A percentile compares a stretch with the other conserved stretches of the same genome.
Evolutionary conservation across 2,329 filamentous ascomycete genomes (phyloP).

Genomic region (Rachicladosporium sp.): DNA sequence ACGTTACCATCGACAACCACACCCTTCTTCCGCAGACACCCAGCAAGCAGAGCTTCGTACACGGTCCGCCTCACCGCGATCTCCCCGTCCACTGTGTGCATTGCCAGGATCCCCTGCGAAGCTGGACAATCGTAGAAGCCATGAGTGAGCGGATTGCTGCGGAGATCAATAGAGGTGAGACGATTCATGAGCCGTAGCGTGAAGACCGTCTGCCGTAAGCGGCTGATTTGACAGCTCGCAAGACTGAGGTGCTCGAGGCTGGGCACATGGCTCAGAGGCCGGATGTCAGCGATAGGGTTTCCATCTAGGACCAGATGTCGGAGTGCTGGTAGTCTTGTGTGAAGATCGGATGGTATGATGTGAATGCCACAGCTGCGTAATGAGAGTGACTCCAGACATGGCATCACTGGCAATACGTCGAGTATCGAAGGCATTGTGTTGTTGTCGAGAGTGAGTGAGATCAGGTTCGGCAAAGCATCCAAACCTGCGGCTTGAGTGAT

Average conservation of each 20-base stretch:
- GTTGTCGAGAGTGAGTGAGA: conserved; percentile 55
- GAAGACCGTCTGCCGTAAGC: conserved; percentile 56
- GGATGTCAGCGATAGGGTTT: conserved; percentile 69
- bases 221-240: conserved; percentile 67
- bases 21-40: conserved; percentile 47
- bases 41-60: conserved; percentile 68
- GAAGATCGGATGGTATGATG: conserved; percentile 15
- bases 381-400: conserved; percentile 26
- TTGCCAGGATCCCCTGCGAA: conserved; percentile 45
- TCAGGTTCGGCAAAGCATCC: conserved; percentile 53
- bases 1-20: conserved; percentile 53
- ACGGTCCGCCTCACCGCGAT: conserved; percentile 67
- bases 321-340: conserved; percentile 57
- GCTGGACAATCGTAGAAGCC: conserved; percentile 67
- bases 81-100: conserved; percentile 62
- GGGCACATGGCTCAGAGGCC: conserved; percentile 61
- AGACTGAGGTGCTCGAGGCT: conserved; percentile 63
- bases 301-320: conserved; percentile 81
- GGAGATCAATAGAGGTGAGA: conserved; percentile 61
- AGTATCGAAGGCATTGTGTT: conserved; percentile 48
- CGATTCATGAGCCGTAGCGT: conserved; percentile 58
- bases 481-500: conserved; percentile 52
- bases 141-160: conserved; percentile 75
- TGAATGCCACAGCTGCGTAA: conserved; percentile 52
- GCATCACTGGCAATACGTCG: conserved; percentile 6